These are phyloP conservation scores for Anthracocystis walkeri DNA, from an alignment of 1,284 basidiomycete genomes.

Conservation along the genomic window DNA sequence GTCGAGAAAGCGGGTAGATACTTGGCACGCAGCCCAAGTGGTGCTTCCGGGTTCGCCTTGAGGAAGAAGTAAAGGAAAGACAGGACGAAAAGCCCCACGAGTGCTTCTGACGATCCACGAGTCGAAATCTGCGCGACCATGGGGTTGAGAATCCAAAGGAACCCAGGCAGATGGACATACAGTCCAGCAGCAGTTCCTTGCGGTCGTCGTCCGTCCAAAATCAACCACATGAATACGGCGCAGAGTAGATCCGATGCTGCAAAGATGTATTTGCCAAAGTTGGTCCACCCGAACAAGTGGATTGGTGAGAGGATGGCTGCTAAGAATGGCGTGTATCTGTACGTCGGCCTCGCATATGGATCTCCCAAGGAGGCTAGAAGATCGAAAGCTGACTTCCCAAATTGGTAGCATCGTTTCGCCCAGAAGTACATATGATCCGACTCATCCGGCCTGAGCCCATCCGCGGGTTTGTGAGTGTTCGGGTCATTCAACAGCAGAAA, in stretches of 20 bases:
- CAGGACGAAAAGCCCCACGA: conserved; percentile 85
- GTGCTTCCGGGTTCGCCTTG: conserved; percentile 57
- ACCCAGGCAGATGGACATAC: conserved; percentile 69
- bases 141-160: conserved; percentile 88
- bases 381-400: conserved; percentile 54
- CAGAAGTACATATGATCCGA: conserved; percentile 44
- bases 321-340: conserved; percentile 94
- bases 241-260: conserved; percentile 85
- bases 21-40: conserved; percentile 24
- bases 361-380: conserved; percentile 72
- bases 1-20: conserved; percentile 21
- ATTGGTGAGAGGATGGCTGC: conserved; percentile 86
- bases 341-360: conserved; percentile 92
- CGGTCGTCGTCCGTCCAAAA: conserved; percentile 71
- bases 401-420: conserved; percentile 37
- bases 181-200: conserved; percentile 33
- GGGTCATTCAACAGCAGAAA: conserved; percentile 73
- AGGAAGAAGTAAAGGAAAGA: conserved; percentile 73
- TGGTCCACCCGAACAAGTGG: conserved; percentile 71
- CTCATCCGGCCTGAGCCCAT: conserved; percentile 33
- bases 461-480: conserved; percentile 27
- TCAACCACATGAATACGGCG: conserved; percentile 80
- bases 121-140: conserved; percentile 96
- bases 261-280: conserved; percentile 85
- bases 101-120: conserved; percentile 90